Conservation (phyloP, 164 flowering plant species). For the Tinospora cordifolia region DNA sequence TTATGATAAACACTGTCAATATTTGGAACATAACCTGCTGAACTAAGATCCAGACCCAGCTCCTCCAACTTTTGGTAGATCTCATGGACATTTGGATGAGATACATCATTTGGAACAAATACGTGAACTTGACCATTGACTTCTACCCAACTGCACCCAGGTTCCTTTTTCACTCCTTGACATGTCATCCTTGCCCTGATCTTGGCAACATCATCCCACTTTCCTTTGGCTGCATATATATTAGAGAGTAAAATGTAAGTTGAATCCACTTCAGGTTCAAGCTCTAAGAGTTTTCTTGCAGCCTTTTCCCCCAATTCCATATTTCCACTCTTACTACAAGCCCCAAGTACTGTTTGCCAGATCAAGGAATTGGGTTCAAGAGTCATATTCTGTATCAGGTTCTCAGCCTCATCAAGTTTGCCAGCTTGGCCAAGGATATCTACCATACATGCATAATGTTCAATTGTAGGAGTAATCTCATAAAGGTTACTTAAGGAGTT, state of each 20-base stretch:
- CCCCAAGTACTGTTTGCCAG: slow-evolving; percentile 56
- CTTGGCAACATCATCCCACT: slow-evolving; percentile 47
- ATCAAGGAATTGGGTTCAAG: slow-evolving; percentile 29
- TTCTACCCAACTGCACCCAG: slow-evolving; percentile 64
- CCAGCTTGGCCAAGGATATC: slow-evolving; percentile 56
- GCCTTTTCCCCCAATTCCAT: slow-evolving; percentile 43
- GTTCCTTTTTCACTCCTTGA: slow-evolving; percentile 49
- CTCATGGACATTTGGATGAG: slow-evolving; percentile 37
- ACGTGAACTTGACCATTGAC: slow-evolving; percentile 39
- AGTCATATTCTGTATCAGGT: slow-evolving; percentile 33
- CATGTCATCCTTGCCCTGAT: slow-evolving; percentile 36
- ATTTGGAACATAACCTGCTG: slow-evolving; percentile 38
- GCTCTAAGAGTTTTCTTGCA: slow-evolving; percentile 41
- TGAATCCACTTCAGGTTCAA: slow-evolving; percentile 36
- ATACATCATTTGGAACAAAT: slow-evolving; percentile 41
- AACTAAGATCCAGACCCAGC: slow-evolving; percentile 20
- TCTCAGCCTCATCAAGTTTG: slow-evolving; percentile 36
- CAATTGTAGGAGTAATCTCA: slow-evolving; percentile 39
- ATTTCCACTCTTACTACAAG: slow-evolving; percentile 41
- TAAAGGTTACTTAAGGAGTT: slow-evolving; percentile 28
- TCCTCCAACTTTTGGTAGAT: slow-evolving; percentile 44
- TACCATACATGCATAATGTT: slow-evolving; percentile 53
- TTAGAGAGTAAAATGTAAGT: slow-evolving; percentile 47
- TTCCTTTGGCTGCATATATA: slow-evolving; percentile 44
- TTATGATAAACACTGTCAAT: slow-evolving; percentile 38